A percentile compares a stretch with the other conserved stretches of the same genome.
These are phyloP conservation scores for Debaryomyces sp. DNA, from an alignment of 1,139 yeast species.

Conservation along the genomic window DNA sequence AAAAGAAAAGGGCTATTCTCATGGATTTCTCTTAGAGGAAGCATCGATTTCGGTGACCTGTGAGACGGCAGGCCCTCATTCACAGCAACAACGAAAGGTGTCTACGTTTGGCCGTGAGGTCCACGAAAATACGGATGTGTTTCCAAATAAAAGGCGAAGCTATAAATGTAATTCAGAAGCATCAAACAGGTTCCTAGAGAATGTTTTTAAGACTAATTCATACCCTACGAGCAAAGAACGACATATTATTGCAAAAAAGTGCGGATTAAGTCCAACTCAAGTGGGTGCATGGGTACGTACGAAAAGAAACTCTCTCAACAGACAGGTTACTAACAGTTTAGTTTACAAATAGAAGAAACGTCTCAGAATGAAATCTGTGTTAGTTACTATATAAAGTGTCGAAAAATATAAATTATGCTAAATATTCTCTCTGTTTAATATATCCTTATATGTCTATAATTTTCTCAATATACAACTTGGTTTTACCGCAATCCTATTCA, in stretches of 20 bases:
- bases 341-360: constrained; percentile 35
- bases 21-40: constrained; percentile 10
- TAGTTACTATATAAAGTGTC: not conserved
- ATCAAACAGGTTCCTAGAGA: constrained; percentile 14
- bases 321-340: constrained; percentile 6
- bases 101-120: not conserved
- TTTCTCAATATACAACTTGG: not conserved
- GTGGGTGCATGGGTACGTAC: constrained; percentile 36
- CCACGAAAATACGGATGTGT: not conserved
- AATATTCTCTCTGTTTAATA: not conserved
- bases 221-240: constrained; percentile 31
- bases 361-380: constrained; percentile 17
- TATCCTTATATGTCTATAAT: not conserved
- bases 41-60: constrained; percentile 9
- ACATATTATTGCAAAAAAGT: constrained; percentile 27
- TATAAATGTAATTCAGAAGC: constrained; percentile 8
- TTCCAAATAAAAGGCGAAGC: constrained; percentile 4
- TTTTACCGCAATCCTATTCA: not conserved
- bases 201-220: constrained; percentile 14
- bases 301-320: not conserved
- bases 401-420: not conserved
- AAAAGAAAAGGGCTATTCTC: not conserved
- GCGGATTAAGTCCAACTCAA: constrained; percentile 29
- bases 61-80: not conserved
- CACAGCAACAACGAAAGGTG: not conserved